Evolutionary conservation across 257 asterid species (phyloP).

Genomic region (Fraxinus quadrangulata): DNA sequence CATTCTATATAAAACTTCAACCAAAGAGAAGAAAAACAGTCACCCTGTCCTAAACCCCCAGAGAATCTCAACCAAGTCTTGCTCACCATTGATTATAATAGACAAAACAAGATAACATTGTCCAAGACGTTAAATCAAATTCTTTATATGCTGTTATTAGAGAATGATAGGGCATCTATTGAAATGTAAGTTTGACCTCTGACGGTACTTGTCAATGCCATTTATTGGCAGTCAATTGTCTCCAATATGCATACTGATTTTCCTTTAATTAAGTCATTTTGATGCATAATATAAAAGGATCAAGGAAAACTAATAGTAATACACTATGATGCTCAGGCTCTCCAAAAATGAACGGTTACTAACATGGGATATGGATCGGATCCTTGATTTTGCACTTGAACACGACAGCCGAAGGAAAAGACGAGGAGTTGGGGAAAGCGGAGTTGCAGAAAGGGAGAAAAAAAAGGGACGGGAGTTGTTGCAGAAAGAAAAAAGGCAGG

Average conservation of each 20-base stretch:
- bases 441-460: no score
- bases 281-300: neutral
- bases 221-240: neutral
- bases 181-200: neutral
- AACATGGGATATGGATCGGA: neutral
- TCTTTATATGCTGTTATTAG: neutral
- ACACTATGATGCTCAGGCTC: neutral
- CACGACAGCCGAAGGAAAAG: neutral
- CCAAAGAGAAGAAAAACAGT: neutral
- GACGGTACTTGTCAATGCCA: neutral
- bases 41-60: neutral
- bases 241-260: neutral
- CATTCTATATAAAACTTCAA: neutral
- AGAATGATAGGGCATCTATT: slow-evolving; percentile 5
- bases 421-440: no score
- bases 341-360: neutral
- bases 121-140: neutral
- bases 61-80: neutral
- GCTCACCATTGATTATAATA: neutral
- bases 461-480: no score
- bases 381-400: neutral
- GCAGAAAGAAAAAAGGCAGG: no score
- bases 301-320: neutral
- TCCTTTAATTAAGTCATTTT: neutral
- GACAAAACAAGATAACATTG: neutral